phyloP scores from a whole-genome alignment of 176 grass and related monocot genomes.

The sorghum (Sorghum bicolor) region Sorghum_bicolor_NCBIv3 NC_012874.2:69297501-69298000 shows the following conservation, averaged over 20 bases:
- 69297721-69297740: too few relatives aligned
- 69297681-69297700: not conserved
- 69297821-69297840: not conserved
- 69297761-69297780: not conserved
- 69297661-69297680: not conserved
- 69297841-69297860: not conserved
- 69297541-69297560: not conserved
- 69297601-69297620: not conserved
- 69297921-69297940: not conserved
- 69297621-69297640: not conserved
- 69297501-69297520: not conserved
- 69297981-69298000: not conserved
- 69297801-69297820: not conserved
- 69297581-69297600: not conserved
- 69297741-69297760: not conserved
- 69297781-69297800: slow-evolving; percentile 8
- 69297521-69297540: not conserved
- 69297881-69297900: slow-evolving; percentile 8
- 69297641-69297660: not conserved
- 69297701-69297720: not conserved
- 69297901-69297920: slow-evolving; percentile 3
- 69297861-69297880: not conserved
- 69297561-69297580: not conserved
- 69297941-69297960: not conserved
- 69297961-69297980: not conserved